Conservation (phyloP, 2,329 filamentous ascomycete genomes). For the Ophiosphaerella narmari region DNA sequence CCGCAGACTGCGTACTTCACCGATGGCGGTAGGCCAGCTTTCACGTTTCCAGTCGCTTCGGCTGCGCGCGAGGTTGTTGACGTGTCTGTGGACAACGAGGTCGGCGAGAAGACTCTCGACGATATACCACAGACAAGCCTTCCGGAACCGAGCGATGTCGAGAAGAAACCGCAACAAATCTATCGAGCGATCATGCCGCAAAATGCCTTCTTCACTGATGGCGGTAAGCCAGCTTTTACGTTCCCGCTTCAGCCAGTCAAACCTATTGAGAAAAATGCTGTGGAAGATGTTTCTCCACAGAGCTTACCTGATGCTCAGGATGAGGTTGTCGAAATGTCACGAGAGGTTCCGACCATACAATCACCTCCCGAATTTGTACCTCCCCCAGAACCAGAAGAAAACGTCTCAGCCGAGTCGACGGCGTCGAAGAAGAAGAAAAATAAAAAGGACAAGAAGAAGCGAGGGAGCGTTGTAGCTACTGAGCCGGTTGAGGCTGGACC, state of each 20-base stretch:
- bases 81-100: too few species aligned
- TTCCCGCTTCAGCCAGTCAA: not conserved
- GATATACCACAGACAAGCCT: not conserved
- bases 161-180: not conserved
- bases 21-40: conserved; percentile 10
- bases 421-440: conserved; percentile 30
- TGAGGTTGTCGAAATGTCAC: not conserved
- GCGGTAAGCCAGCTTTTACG: conserved; percentile 7
- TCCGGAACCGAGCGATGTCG: not conserved
- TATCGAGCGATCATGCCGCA: not conserved
- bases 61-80: not conserved
- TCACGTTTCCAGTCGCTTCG: conserved; percentile 1
- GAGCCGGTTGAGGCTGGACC: not conserved
- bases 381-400: not conserved
- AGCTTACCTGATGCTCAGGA: not conserved
- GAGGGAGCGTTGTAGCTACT: conserved; percentile 10
- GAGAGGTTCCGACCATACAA: not conserved
- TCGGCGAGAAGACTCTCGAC: not conserved
- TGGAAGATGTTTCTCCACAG: not conserved
- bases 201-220: conserved; percentile 10
- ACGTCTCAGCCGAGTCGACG: conserved; percentile 6
- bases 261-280: not conserved
- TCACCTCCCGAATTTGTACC: not conserved
- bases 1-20: conserved; percentile 14
- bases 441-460: conserved; percentile 32